Base-by-base conservation (phyloP, 2,329 filamentous ascomycete genomes). In the Monosporascus sp. region DNA sequence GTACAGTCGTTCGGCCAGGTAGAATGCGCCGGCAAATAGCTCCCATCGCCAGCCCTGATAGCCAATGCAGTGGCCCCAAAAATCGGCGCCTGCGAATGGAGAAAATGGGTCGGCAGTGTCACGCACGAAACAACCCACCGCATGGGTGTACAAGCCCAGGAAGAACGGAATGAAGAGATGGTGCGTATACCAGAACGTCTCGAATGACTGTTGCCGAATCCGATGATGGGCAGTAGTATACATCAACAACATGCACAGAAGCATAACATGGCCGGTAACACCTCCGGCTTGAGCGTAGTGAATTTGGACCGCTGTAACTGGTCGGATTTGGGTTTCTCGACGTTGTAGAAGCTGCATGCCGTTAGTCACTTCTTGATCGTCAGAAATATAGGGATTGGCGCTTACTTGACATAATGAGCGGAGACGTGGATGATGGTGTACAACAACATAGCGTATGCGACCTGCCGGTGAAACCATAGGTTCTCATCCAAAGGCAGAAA, bases 111-210 rank as follows among this genome's bases (percentile, higher is more conserved):
- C 66, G 6, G 78, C 70, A 1, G 85, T 87, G 68, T 97, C 92
- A 61, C 94, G 89, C 40, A 99, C 94, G 74, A 99, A 99, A 74
- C 94, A 99, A 55, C 91, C 92, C 7, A 89, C 90, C 1, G 94
- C 93, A 71, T 99, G 94, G 14, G 93, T 97, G 73, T 97, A 99
- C 62, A 99, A 85, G 46, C 84, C 93, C 45, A 99, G 79, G 66
- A 97, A 74, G 72, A 99, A 99, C 2, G 94, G 93, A 56, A 99
- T 88, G 66, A 97, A 97, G n/a, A 99, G 82, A 66, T 99, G 94
- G 72, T 99, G 94, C 0, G 91, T 96, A 74, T 99, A 99, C 94
- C 94, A 99, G 70, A 99, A 99, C 0, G 93, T 95, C 74, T 99
- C 94, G 68, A 92, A 99, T 0, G 91, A 96, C 69, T 99, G 94